Percentiles rank a stretch among this genome's conserved stretches.
These are phyloP conservation scores for Agroathelia rolfsii DNA, from an alignment of 1,284 basidiomycete genomes.

Conservation along the genomic window DNA sequence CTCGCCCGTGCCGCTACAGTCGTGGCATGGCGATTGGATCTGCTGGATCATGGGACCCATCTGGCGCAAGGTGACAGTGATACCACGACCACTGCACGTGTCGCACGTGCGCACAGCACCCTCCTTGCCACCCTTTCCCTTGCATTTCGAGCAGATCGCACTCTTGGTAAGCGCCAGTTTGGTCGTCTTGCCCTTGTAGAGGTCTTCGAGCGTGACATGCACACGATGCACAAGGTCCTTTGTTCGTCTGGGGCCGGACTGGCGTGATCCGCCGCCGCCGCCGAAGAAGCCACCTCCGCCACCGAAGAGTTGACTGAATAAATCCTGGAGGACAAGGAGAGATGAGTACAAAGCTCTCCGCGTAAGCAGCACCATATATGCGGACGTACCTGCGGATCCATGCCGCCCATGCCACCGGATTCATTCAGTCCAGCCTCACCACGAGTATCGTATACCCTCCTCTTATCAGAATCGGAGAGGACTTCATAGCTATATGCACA, in stretches of 20 bases:
- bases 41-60: slow-evolving; percentile 99
- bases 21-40: slow-evolving; percentile 91
- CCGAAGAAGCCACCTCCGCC: slow-evolving; percentile 50
- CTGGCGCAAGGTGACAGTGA: slow-evolving; percentile 88
- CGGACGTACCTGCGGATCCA: slow-evolving; percentile 79
- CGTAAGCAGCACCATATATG: not conserved
- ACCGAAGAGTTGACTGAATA: slow-evolving; percentile 95
- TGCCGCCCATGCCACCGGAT: slow-evolving; percentile 85
- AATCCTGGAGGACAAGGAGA: slow-evolving; percentile 65
- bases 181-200: slow-evolving; percentile 97
- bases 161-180: slow-evolving; percentile 97
- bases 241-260: slow-evolving; percentile 86
- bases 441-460: slow-evolving; percentile 80
- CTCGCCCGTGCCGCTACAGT: slow-evolving; percentile 89
- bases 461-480: slow-evolving; percentile 83
- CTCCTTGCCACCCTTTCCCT: slow-evolving; percentile 95
- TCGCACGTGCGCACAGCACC: slow-evolving; percentile 82
- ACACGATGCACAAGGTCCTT: slow-evolving; percentile 99
- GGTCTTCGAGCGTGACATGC: slow-evolving; percentile 91
- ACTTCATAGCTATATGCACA: slow-evolving; percentile 71
- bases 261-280: slow-evolving; percentile 44
- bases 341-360: no score
- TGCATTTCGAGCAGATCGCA: slow-evolving; percentile 88
- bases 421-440: slow-evolving; percentile 91
- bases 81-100: slow-evolving; percentile 82